Base-by-base conservation (phyloP, 805 yeast species). In the Debaryomyces castellii region DNA sequence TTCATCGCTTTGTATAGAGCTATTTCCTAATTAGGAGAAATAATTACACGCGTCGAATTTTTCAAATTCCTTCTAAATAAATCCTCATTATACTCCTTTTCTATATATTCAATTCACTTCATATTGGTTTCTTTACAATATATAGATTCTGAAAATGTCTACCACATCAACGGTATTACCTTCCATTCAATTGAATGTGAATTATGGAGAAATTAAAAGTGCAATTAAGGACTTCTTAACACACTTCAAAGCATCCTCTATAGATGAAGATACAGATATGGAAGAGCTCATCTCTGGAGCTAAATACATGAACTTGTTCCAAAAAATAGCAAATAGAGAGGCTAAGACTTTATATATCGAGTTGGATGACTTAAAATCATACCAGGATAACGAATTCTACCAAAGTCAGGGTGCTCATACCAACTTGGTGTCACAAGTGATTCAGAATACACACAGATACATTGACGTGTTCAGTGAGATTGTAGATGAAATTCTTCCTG, bases 281-380 rank as follows among this genome's bases (percentile, higher is more conserved):
- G 56, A 57, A 14, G 62, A 55, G 24, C 55, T 52, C 4, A 25
- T 41, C 14, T 64, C 41, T 3, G 58, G 58, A 7, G 45, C 52
- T 5, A 94, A 94, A 64, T 94, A 94, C 67, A 71, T 86, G 82
- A 72, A 70, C 25, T 53, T 86, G 5, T 71, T 94, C 39, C 96
- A 89, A 60, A 72, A 81, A 53, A 77, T 94, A 25, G 90, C 97
- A 48, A 89, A 95, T 64, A 80, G 99, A 58, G 90, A 91, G 53
- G 51, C 74, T 23, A 73, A 86, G 25, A 80, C 89, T 1, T 58
- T 94, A 17, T 73, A 72, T 44, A 76, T 94, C 39, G 96, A 89
- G 49, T 74, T 94, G 42, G 96, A 94, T 63, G 99, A 94, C 65
- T 69, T 94, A 47, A 80, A 80, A 53, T 71, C 74, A 35, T 94